phyloP scores from a whole-genome alignment of 1,284 basidiomycete genomes.

The Thecaphora frezii region DNA sequence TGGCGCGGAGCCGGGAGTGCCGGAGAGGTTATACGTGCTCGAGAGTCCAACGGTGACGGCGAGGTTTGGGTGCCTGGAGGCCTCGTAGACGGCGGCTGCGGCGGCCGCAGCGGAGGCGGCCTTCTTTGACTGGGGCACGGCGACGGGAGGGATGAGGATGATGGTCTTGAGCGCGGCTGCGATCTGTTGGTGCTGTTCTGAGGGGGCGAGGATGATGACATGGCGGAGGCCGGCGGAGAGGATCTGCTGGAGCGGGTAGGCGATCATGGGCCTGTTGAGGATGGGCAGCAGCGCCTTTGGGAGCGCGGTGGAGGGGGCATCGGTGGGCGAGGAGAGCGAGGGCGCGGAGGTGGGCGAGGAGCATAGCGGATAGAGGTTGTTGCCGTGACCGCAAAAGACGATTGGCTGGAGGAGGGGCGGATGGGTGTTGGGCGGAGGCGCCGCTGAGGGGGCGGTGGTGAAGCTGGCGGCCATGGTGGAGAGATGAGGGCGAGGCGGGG shows the following conservation, averaged over 20 bases:
- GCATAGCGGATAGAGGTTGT: conserved; percentile 54
- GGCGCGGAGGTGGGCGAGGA: conserved; percentile 11
- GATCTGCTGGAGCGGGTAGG: conserved; percentile 53
- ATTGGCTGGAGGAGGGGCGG: conserved; percentile 47
- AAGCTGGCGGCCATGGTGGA: conserved; percentile 12
- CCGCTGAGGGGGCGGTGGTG: conserved; percentile 1
- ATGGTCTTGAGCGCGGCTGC: conserved; percentile 46
- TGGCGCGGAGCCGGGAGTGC: conserved; percentile 18
- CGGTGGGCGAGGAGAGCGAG: neutral
- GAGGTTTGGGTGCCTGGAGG: conserved; percentile 35
- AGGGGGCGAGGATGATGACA: conserved; percentile 51
- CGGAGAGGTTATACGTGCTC: conserved; percentile 25
- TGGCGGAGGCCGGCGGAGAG: conserved; percentile 47
- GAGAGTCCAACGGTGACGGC: conserved; percentile 38
- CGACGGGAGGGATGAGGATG: conserved; percentile 38
- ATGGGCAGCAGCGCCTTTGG: conserved; percentile 57
- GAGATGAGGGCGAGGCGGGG: neutral
- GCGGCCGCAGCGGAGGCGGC: conserved; percentile 20
- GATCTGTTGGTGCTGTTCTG: conserved; percentile 45
- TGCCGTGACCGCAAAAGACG: conserved; percentile 53
- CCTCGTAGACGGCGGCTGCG: conserved; percentile 26
- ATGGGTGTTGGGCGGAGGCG: conserved; percentile 17
- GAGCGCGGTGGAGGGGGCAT: conserved; percentile 14
- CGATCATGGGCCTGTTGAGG: conserved; percentile 55
- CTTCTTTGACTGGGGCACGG: conserved; percentile 23